These are phyloP conservation scores for Chaetomium olivaceum DNA, from an alignment of 2,329 filamentous ascomycete species.

Conservation along the genomic window DNA sequence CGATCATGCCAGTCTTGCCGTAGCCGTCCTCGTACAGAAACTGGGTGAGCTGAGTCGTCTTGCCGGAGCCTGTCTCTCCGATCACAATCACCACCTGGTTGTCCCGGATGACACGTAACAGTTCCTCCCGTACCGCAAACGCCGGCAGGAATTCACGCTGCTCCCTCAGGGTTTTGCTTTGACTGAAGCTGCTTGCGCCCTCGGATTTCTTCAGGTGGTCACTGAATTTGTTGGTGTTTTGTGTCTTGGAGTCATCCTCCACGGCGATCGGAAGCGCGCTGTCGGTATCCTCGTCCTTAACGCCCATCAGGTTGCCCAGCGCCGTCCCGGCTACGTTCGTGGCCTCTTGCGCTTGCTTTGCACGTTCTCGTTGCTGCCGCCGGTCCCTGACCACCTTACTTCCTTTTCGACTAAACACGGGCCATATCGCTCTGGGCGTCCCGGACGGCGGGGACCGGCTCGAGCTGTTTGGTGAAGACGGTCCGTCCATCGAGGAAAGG, in stretches of 20 bases:
- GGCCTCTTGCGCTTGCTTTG: conserved; percentile 91
- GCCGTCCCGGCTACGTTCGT: conserved; percentile 91
- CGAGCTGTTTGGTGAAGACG: conserved; percentile 95
- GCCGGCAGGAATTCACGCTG: conserved; percentile 92
- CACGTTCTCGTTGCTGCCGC: conserved; percentile 86
- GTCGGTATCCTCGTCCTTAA: conserved; percentile 90
- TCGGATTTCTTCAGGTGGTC: conserved; percentile 86
- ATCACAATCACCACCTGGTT: conserved; percentile 98
- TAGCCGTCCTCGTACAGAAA: conserved; percentile 97
- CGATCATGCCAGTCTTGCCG: conserved; percentile 82
- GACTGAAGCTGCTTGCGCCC: conserved; percentile 86
- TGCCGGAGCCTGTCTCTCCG: conserved; percentile 94
- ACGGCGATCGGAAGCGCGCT: conserved; percentile 77
- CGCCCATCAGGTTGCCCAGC: conserved; percentile 90
- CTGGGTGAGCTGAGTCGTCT: conserved; percentile 96
- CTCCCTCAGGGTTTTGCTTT: conserved; percentile 85
- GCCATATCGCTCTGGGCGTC: conserved; percentile 99
- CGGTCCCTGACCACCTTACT: conserved; percentile 90
- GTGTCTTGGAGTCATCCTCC: conserved; percentile 62
- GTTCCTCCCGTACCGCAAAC: conserved; percentile 92
- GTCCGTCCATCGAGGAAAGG: conserved; percentile 94
- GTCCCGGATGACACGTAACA: conserved; percentile 87
- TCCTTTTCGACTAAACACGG: conserved; percentile 89
- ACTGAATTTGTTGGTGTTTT: conserved; percentile 71
- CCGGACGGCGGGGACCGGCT: conserved; percentile 88